phyloP scores from a whole-genome alignment of 495 filamentous ascomycete genomes.

The Xylaria bambusicola region DNA sequence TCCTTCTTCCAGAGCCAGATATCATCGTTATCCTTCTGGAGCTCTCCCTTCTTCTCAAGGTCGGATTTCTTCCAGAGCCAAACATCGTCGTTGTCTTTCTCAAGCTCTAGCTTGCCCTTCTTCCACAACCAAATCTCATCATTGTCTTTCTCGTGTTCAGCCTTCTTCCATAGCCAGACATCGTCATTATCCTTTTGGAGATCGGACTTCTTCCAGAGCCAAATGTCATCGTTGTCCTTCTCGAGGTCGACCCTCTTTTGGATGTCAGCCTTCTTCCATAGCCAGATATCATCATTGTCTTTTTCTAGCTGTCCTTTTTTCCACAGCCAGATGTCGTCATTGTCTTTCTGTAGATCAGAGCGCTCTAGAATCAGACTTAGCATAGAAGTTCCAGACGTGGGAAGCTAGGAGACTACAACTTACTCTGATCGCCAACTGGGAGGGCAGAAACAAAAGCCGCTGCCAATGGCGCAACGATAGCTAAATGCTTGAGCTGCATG shows the following conservation, averaged over 20 bases:
- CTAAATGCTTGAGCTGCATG: constrained; percentile 13
- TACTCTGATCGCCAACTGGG: constrained; percentile 6
- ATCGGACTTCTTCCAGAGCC: constrained; percentile 6
- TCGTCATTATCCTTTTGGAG: constrained; percentile 4
- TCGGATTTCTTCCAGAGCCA: constrained; percentile 10
- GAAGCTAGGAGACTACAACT: background rate
- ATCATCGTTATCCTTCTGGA: constrained; percentile 1
- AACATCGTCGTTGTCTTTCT: constrained; percentile 2
- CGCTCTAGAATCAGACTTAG: constrained; percentile 5
- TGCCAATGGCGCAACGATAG: constrained; percentile 2
- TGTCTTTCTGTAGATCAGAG: constrained; percentile 2
- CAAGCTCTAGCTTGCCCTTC: background rate
- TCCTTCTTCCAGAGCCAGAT: constrained; percentile 10
- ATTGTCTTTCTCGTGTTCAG: constrained; percentile 1
- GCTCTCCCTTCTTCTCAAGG: background rate
- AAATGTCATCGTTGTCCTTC: constrained; percentile 8
- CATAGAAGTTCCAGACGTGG: background rate
- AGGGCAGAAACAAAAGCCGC: constrained; percentile 10
- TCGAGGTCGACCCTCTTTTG: constrained; percentile 33
- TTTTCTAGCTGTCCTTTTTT: constrained; percentile 8
- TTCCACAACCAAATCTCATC: constrained; percentile 6
- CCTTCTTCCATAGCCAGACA: constrained; percentile 8
- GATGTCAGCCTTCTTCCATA: constrained; percentile 15
- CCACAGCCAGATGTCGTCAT: constrained; percentile 12
- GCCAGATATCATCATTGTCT: constrained; percentile 36